Evolutionary conservation across 495 filamentous ascomycete genomes (phyloP).

Genomic region (Xylaria acuta): DNA sequence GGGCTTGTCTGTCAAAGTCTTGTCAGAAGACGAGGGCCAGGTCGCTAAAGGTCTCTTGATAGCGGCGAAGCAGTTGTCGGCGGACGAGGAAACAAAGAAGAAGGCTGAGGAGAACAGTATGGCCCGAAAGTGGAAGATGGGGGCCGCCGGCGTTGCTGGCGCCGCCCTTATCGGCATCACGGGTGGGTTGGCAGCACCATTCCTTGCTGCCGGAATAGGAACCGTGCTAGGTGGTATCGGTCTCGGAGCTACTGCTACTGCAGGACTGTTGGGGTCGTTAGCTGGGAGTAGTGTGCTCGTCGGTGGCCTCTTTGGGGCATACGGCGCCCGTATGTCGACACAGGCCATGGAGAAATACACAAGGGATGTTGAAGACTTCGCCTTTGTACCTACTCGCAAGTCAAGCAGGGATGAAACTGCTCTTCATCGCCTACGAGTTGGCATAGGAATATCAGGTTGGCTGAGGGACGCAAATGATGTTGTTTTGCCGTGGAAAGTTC

Average conservation of each 20-base stretch:
- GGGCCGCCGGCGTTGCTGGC: conserved; percentile 75
- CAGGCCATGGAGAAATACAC: conserved; percentile 80
- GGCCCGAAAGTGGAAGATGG: conserved; percentile 78
- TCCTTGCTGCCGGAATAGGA: conserved; percentile 85
- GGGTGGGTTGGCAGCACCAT: conserved; percentile 81
- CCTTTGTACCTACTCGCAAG: conserved; percentile 72
- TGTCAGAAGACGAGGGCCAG: conserved; percentile 76
- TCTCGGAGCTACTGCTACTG: conserved; percentile 73
- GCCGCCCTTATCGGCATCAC: conserved; percentile 84
- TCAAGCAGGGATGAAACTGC: conserved; percentile 45
- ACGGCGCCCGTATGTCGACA: conserved; percentile 82
- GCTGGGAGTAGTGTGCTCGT: conserved; percentile 82
- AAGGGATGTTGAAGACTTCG: conserved; percentile 88
- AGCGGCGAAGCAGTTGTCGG: conserved; percentile 73
- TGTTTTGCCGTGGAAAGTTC: conserved; percentile 75
- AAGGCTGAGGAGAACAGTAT: conserved; percentile 69
- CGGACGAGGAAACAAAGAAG: conserved; percentile 71
- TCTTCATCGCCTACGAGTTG: conserved; percentile 74
- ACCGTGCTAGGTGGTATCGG: conserved; percentile 83
- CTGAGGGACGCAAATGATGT: conserved; percentile 74
- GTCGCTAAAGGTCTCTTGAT: conserved; percentile 77
- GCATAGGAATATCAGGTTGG: conserved; percentile 88
- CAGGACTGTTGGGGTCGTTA: conserved; percentile 79
- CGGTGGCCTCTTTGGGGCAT: conserved; percentile 86
- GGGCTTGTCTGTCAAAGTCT: conserved; percentile 64